phyloP scores from a whole-genome alignment of 2,329 filamentous ascomycete species.

The Colletotrichum karsti region DNA sequence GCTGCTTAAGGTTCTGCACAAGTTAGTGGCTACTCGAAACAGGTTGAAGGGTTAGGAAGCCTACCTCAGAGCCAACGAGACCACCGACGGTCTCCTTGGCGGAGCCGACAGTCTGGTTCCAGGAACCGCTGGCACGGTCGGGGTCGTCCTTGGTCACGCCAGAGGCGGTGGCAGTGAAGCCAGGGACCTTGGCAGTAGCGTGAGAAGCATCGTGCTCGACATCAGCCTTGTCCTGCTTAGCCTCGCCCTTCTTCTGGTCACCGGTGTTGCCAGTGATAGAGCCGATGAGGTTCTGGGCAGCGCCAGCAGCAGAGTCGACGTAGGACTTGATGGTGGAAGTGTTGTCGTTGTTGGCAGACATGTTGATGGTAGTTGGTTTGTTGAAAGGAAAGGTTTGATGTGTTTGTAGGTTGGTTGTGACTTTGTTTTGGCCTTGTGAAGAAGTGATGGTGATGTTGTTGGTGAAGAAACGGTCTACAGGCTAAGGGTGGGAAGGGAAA shows the following conservation, averaged over 20 bases:
- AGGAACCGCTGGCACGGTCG: slow-evolving; percentile 76
- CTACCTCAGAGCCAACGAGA: slow-evolving; percentile 75
- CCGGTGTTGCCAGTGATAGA: slow-evolving; percentile 75
- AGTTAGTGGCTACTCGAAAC: neutral
- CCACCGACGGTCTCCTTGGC: slow-evolving; percentile 85
- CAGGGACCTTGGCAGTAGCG: slow-evolving; percentile 77
- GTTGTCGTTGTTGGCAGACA: slow-evolving; percentile 31
- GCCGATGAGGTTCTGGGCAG: slow-evolving; percentile 77
- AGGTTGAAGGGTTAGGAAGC: slow-evolving; percentile 12
- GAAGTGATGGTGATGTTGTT: neutral
- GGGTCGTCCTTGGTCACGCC: slow-evolving; percentile 78
- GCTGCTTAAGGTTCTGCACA: slow-evolving; percentile 69
- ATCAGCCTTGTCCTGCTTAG: slow-evolving; percentile 71
- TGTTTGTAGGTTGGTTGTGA: neutral
- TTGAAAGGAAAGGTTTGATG: too few relatives aligned
- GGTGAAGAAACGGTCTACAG: neutral
- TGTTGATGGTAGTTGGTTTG: slow-evolving; percentile 4
- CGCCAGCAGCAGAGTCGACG: slow-evolving; percentile 76
- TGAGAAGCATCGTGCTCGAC: slow-evolving; percentile 79
- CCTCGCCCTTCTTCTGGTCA: slow-evolving; percentile 72
- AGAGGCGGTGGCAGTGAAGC: slow-evolving; percentile 72
- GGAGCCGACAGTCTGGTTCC: slow-evolving; percentile 90
- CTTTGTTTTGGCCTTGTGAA: neutral
- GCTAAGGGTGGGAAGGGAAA: neutral
- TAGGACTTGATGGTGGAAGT: slow-evolving; percentile 84